Base-by-base conservation (phyloP, 805 yeast species). In the Pichia manshurica region DNA sequence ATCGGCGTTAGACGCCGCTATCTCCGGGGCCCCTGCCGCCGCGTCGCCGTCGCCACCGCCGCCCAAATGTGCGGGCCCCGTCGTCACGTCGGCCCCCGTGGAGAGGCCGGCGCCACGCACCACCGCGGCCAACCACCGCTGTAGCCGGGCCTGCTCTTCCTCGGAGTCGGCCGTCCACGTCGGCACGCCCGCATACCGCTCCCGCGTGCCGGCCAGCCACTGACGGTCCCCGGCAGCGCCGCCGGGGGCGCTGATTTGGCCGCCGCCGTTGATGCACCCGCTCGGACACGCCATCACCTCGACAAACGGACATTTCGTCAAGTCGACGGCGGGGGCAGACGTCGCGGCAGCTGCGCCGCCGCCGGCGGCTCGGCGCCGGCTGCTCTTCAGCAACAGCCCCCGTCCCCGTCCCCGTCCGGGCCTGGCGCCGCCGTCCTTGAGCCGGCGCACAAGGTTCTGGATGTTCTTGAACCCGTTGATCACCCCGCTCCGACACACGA, bases 251-350 rank as follows among this genome's bases (percentile, higher is more conserved):
- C 78, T 73, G 17, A 88, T 75, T 57, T 89, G 90, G 0, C 99
- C 99, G 20, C 99, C 98, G 10, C 99, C 99, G 59, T 91, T 93
- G 48, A 90, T 86, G 60, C 98, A 93, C 1, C 99, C 99, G 25
- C 87, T 89, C 5, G 99, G 99, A 64, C 99, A 93, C 0, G 99
- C 99, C 96, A 89, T 91, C 39, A 93, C 84, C 59, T 93, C 99
- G 5, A 91, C 86, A 56, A 84, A 87, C 52, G 87, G 93, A 56
- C 86, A 82, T 36, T 69, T 71, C 29, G 77, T 65, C 0, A 91
- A 84, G 50, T 86, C 90, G 0, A 81, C 81, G 1, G 6, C 16
- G 12, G 16, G 6, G 29, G 29, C 29, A 10, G 29, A 10, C 29
- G 29, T 10, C 10, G 29, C 10, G 29, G 29, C 29, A 10, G 29